Evolutionary conservation across 2,329 filamentous ascomycete species (phyloP).

Genomic region (Lecanicillium sp.): DNA sequence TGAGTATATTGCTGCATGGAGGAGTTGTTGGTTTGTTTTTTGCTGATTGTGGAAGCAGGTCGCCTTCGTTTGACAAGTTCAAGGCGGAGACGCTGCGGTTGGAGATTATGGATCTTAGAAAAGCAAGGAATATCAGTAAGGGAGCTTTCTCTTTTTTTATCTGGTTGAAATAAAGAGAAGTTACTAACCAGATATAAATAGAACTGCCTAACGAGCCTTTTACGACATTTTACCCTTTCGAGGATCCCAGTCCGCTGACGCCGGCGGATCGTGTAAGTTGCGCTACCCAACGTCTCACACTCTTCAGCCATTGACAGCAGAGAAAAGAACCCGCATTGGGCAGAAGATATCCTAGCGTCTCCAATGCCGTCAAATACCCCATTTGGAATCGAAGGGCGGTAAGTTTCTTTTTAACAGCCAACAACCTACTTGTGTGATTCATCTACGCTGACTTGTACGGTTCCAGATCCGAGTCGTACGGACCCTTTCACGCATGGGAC

Average conservation of each 20-base stretch:
- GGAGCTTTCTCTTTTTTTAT: too few species aligned
- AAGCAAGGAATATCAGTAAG: conserved; percentile 45
- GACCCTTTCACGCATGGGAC: conserved; percentile 34
- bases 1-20: conserved; percentile 12
- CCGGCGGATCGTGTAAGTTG: too few species aligned
- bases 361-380: conserved; percentile 41
- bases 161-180: too few species aligned
- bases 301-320: not conserved
- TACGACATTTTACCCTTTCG: conserved; percentile 5
- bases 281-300: not conserved
- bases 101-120: conserved; percentile 42
- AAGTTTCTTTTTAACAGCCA: conserved; percentile 7
- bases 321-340: conserved; percentile 46
- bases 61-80: conserved; percentile 46
- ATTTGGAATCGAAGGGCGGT: conserved; percentile 32
- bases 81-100: conserved; percentile 39
- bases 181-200: not conserved
- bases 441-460: conserved; percentile 6
- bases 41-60: not conserved
- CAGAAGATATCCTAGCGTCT: conserved; percentile 50
- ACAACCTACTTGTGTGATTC: too few species aligned
- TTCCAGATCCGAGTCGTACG: conserved; percentile 36
- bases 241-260: not conserved
- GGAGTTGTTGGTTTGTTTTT: conserved; percentile 19
- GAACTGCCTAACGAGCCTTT: not conserved